phyloP scores from a whole-genome alignment of 2,329 filamentous ascomycete species.

The Beauveria asiatica region DNA sequence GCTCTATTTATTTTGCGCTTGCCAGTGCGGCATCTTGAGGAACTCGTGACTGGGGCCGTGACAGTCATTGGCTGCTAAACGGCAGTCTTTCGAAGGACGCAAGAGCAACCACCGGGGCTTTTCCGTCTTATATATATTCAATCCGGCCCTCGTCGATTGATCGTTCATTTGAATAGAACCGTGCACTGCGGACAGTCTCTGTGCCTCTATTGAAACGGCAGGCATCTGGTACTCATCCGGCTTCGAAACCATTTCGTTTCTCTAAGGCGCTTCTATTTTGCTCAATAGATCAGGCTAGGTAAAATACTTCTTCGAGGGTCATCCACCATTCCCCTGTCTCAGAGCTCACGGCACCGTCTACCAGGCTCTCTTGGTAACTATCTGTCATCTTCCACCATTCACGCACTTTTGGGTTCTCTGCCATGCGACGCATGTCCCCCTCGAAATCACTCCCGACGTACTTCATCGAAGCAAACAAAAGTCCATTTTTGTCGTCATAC shows the following conservation, averaged over 20 bases:
- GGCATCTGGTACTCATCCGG: not conserved
- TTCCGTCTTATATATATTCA: no score
- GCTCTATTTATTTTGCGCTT: no score
- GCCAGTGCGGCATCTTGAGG: no score
- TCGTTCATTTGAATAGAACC: not conserved
- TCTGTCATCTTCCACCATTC: conserved; percentile 82
- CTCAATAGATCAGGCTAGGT: conserved; percentile 32
- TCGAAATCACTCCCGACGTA: conserved; percentile 67
- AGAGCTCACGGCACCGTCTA: conserved; percentile 50
- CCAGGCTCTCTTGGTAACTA: conserved; percentile 58
- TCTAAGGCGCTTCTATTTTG: not conserved
- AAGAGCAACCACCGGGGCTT: not conserved
- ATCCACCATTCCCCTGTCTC: conserved; percentile 61
- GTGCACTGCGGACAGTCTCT: not conserved
- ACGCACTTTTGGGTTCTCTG: conserved; percentile 60
- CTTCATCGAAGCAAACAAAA: conserved; percentile 69
- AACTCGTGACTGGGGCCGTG: no score
- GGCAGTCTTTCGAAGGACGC: not conserved
- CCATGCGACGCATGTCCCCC: conserved; percentile 69
- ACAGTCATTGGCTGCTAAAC: no score
- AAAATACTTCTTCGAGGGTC: conserved; percentile 61
- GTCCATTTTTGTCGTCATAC: conserved; percentile 52
- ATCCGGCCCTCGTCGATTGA: not conserved
- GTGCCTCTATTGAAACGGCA: not conserved
- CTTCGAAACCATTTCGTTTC: no score